Conservation (phyloP, 2,329 filamentous ascomycete genomes). For the Cordyceps sp. region DNA sequence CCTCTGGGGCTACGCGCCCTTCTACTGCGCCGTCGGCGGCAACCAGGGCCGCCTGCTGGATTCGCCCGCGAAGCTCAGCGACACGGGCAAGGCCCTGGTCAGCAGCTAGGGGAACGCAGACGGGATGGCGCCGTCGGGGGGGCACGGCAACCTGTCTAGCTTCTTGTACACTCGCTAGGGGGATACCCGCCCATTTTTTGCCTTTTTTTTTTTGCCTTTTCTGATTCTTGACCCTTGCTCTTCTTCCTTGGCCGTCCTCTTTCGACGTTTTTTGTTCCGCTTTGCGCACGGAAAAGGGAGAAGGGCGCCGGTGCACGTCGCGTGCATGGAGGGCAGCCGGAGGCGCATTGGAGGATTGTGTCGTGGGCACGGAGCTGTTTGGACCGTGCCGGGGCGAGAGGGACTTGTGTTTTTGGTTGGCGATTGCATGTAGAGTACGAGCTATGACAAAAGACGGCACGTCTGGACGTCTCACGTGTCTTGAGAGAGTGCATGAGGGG, state of each 20-base stretch:
- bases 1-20: slow-evolving; percentile 41
- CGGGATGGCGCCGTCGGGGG: no score
- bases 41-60: no score
- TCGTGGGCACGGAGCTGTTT: background rate
- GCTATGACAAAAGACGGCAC: slow-evolving; percentile 7
- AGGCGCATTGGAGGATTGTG: background rate
- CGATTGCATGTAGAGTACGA: slow-evolving; percentile 7
- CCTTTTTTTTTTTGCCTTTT: background rate
- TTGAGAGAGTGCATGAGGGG: no score
- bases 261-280: background rate
- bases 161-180: background rate
- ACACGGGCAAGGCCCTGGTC: slow-evolving; percentile 32
- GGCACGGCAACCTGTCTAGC: no score
- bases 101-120: no score
- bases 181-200: background rate
- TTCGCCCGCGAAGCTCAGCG: slow-evolving; percentile 22
- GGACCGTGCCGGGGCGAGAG: no score
- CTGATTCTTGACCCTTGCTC: background rate
- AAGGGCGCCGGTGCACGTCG: no score
- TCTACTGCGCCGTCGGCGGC: slow-evolving; percentile 22
- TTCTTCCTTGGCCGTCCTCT: background rate
- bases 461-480: no score
- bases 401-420: background rate
- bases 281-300: background rate
- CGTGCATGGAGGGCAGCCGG: background rate